phyloP scores from a whole-genome alignment of 257 asterid species.

The Nyctanthes arbortristis region DNA sequence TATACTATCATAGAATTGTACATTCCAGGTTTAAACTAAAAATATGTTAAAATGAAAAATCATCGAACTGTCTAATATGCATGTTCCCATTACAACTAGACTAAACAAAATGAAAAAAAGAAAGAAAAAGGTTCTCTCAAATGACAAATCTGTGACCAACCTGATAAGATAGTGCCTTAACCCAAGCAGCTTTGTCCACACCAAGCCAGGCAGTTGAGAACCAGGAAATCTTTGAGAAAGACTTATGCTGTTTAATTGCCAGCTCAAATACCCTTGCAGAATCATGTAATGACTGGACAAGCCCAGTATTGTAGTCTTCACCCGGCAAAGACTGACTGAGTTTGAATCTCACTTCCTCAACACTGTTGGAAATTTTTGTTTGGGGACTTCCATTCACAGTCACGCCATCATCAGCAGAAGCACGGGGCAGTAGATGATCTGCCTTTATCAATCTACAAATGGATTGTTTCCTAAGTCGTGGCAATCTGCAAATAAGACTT shows the following conservation, averaged over 20 bases:
- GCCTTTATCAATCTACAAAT: conserved; percentile 47
- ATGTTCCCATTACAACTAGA: conserved; percentile 20
- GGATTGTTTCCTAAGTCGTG: conserved; percentile 39
- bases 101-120: background rate
- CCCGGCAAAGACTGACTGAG: conserved; percentile 71
- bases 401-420: conserved; percentile 91
- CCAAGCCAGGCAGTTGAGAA: conserved; percentile 94
- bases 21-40: background rate
- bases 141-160: conserved; percentile 34
- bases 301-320: conserved; percentile 69
- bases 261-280: conserved; percentile 93
- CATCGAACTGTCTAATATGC: background rate
- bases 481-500: conserved; percentile 35
- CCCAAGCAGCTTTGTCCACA: conserved; percentile 81
- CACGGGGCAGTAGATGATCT: conserved; percentile 49
- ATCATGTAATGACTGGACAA: conserved; percentile 88
- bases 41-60: background rate
- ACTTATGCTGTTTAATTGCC: conserved; percentile 66
- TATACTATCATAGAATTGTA: too few relatives aligned
- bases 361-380: conserved; percentile 46
- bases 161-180: conserved; percentile 90
- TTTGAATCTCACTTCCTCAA: conserved; percentile 67
- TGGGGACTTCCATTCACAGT: conserved; percentile 70
- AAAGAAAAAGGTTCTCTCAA: background rate
- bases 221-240: conserved; percentile 73